These are phyloP conservation scores for Clavariopsis aquatica DNA, from an alignment of 495 filamentous ascomycete species.

Conservation along the genomic window DNA sequence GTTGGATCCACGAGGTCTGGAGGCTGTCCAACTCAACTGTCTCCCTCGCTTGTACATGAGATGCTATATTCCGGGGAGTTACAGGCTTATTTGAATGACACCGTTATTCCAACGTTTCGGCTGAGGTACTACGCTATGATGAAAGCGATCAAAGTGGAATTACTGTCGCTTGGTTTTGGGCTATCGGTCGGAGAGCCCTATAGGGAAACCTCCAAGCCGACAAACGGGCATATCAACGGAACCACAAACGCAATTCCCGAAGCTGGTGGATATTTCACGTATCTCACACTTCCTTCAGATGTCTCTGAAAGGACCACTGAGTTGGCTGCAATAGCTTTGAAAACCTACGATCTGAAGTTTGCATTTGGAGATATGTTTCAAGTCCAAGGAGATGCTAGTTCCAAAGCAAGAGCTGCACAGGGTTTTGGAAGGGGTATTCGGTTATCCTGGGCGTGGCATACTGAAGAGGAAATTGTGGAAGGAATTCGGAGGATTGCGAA, in stretches of 20 bases:
- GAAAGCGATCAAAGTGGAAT: constrained; percentile 1
- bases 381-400: constrained; percentile 1
- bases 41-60: constrained; percentile 12
- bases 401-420: not conserved
- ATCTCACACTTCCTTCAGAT: constrained; percentile 6
- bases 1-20: constrained; percentile 12
- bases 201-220: not conserved
- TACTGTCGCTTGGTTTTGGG: constrained; percentile 12
- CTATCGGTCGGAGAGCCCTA: constrained; percentile 10
- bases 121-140: constrained; percentile 13
- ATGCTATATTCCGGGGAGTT: constrained; percentile 9
- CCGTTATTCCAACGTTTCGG: constrained; percentile 9
- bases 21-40: constrained; percentile 9
- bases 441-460: constrained; percentile 12
- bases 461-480: constrained; percentile 5
- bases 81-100: constrained; percentile 3
- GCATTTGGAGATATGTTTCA: constrained; percentile 20
- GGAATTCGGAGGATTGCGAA: constrained; percentile 12
- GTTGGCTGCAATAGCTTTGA: not conserved
- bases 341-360: constrained; percentile 13
- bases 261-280: constrained; percentile 14
- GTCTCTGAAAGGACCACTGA: not conserved
- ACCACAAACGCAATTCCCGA: not conserved
- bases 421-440: constrained; percentile 7
- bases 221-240: constrained; percentile 5